Evolutionary conservation across 176 grass and related monocot genomes (phyloP).

Genomic region (Aegilops umbellulata): DNA sequence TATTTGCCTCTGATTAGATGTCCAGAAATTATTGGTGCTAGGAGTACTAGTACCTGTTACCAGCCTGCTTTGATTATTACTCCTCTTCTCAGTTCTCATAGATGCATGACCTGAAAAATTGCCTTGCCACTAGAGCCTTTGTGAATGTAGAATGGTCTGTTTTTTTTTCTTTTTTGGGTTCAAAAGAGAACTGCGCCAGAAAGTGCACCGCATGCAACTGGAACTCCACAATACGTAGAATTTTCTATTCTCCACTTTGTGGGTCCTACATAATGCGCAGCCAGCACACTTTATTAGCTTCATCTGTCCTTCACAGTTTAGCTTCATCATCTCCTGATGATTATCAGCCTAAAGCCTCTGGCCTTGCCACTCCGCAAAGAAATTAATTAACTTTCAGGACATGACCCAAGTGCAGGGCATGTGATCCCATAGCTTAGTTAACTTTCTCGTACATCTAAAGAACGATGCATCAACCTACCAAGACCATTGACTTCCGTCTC

Average conservation of each 20-base stretch:
- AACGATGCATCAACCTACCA: not conserved
- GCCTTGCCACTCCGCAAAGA: slow-evolving; percentile 27
- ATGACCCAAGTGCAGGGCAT: slow-evolving; percentile 24
- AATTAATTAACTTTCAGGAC: slow-evolving; percentile 18
- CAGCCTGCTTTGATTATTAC: not conserved
- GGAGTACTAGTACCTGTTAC: no score
- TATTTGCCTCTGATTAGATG: slow-evolving; percentile 2
- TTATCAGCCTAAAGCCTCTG: slow-evolving; percentile 16
- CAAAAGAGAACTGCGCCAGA: no score
- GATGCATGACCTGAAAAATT: slow-evolving; percentile 15
- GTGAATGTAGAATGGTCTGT: no score
- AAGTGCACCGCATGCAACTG: slow-evolving; percentile 14
- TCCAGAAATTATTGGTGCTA: not conserved
- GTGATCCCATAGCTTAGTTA: slow-evolving; percentile 7
- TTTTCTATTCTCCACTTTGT: not conserved
- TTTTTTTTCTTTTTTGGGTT: no score
- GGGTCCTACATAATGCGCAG: not conserved
- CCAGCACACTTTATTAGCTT: not conserved
- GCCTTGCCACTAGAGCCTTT: not conserved
- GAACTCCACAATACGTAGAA: slow-evolving; percentile 23
- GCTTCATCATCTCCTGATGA: slow-evolving; percentile 30
- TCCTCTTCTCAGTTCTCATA: not conserved
- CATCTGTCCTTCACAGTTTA: not conserved
- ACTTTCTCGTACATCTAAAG: not conserved
- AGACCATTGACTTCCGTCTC: slow-evolving; percentile 25